phyloP scores from a whole-genome alignment of 2,329 filamentous ascomycete genomes.

The Lizonia empirigonia region DNA sequence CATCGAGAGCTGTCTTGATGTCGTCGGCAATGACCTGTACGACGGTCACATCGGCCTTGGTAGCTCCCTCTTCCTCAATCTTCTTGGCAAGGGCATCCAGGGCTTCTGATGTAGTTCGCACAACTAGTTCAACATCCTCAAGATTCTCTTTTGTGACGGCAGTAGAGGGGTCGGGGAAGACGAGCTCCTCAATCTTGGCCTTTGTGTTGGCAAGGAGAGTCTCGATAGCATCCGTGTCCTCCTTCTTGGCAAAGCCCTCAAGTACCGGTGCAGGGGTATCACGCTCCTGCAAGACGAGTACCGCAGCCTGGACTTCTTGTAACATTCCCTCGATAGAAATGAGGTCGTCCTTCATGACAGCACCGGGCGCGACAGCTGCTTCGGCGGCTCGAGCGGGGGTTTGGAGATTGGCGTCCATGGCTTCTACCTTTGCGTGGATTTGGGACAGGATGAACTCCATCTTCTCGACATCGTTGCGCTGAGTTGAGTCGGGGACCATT shows the following conservation, averaged over 20 bases:
- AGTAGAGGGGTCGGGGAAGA: constrained; percentile 68
- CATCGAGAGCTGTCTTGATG: constrained; percentile 75
- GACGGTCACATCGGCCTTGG: constrained; percentile 77
- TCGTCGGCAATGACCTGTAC: constrained; percentile 81
- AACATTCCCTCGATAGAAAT: constrained; percentile 52
- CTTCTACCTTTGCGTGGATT: constrained; percentile 82
- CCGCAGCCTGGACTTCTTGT: constrained; percentile 64
- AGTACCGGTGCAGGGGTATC: constrained; percentile 30
- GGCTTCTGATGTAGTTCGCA: constrained; percentile 76
- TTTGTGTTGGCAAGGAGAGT: constrained; percentile 90
- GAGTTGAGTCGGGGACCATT: constrained; percentile 57
- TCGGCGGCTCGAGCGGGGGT: constrained; percentile 50
- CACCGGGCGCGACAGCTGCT: constrained; percentile 44
- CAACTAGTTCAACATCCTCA: constrained; percentile 67
- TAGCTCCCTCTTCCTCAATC: constrained; percentile 70
- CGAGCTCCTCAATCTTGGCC: constrained; percentile 81
- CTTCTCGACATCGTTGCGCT: constrained; percentile 78
- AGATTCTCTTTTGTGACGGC: constrained; percentile 67
- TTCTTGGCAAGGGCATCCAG: constrained; percentile 70
- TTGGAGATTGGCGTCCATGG: constrained; percentile 64
- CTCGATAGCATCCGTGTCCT: constrained; percentile 90
- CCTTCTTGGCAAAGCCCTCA: constrained; percentile 69
- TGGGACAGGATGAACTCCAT: constrained; percentile 84
- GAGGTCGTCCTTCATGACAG: constrained; percentile 59
- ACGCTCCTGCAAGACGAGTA: constrained; percentile 48